A percentile compares a stretch with the other conserved stretches of the same genome.
phyloP scores from a whole-genome alignment of 768 basidiomycete genomes.

The Sporobolomyces pararoseus region DNA sequence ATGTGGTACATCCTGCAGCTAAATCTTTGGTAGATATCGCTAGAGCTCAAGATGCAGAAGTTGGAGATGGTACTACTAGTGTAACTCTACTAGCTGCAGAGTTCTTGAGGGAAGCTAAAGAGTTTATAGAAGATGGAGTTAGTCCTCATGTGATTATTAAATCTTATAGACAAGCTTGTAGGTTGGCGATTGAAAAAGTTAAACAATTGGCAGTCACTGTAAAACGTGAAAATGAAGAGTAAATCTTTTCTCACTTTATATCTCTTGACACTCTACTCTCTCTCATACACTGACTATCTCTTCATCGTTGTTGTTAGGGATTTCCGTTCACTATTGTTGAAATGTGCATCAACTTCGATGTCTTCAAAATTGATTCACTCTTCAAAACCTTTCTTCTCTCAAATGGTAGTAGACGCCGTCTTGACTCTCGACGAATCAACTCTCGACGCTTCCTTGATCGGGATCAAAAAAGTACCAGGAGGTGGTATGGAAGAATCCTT shows the following conservation, averaged over 20 bases:
- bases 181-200: constrained; percentile 82
- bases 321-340: constrained; percentile 88
- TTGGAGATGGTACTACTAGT: constrained; percentile 96
- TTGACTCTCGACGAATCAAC: constrained; percentile 86
- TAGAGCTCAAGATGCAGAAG: constrained; percentile 94
- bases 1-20: constrained; percentile 96
- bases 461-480: constrained; percentile 72
- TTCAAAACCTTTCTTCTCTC: constrained; percentile 97
- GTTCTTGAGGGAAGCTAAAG: constrained; percentile 83
- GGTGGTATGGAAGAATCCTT: constrained; percentile 96
- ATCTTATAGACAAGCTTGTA: constrained; percentile 80
- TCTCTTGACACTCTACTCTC: not conserved
- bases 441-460: constrained; percentile 91
- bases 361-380: constrained; percentile 98
- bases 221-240: constrained; percentile 87
- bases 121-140: constrained; percentile 92
- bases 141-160: constrained; percentile 98
- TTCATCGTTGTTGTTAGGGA: constrained; percentile 56
- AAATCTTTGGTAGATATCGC: constrained; percentile 98
- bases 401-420: constrained; percentile 98
- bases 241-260: constrained; percentile 45
- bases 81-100: constrained; percentile 93
- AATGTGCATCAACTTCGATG: constrained; percentile 99
- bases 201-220: constrained; percentile 83
- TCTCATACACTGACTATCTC: not conserved